Evolutionary conservation across 2,329 filamentous ascomycete genomes (phyloP).

Genomic region (Alternaria longipes): DNA sequence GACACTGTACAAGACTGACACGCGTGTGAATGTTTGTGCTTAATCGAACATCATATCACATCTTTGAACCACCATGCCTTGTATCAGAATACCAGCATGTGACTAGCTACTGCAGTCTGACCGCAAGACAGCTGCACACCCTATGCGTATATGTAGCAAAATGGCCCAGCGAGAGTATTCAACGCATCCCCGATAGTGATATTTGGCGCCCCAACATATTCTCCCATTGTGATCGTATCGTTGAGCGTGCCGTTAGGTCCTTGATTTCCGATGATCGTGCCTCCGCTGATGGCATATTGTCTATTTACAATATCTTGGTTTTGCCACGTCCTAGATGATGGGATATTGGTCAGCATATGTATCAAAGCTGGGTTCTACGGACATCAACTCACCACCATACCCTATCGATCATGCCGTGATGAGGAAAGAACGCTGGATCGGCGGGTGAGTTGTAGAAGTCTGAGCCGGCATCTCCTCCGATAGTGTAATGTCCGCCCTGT

Average conservation of each 20-base stretch:
- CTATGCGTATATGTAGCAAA: constrained; percentile 52
- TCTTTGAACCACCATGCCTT: background rate
- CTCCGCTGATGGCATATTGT: constrained; percentile 52
- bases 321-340: constrained; percentile 56
- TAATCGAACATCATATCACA: background rate
- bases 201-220: constrained; percentile 41
- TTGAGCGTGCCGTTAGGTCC: constrained; percentile 57
- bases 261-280: background rate
- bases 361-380: background rate
- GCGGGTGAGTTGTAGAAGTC: constrained; percentile 57
- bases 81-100: background rate
- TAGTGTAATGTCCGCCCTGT: constrained; percentile 55
- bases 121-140: background rate
- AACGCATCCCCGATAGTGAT: constrained; percentile 51
- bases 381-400: constrained; percentile 48
- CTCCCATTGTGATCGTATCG: constrained; percentile 52
- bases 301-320: constrained; percentile 52
- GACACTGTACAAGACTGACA: background rate
- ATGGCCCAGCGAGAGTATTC: constrained; percentile 55
- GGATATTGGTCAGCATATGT: background rate
- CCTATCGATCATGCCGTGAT: constrained; percentile 60
- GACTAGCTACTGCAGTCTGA: background rate
- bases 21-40: background rate
- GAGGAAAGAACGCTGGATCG: constrained; percentile 60
- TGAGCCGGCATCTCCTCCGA: constrained; percentile 24